Base-by-base conservation (phyloP, 2,329 filamentous ascomycete species). In the Massarina eburnea region DNA sequence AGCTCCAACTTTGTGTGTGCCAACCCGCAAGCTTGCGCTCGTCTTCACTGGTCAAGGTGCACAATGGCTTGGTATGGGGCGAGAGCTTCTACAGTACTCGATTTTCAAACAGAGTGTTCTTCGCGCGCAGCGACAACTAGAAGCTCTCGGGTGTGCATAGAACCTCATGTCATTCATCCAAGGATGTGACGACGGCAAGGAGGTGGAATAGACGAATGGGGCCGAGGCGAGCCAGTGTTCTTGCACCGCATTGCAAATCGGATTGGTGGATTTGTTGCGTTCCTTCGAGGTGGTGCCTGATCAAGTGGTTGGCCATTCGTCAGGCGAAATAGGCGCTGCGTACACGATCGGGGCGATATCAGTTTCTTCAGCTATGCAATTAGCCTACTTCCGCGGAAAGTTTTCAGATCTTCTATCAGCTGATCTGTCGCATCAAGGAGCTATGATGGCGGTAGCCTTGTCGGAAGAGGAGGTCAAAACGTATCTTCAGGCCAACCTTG, bases 41-140 rank as follows among this genome's bases (percentile, higher is more conserved):
- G 53, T 65, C 1, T 68, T 66, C 50, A 68, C 61, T 1, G 65
- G 65, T 1, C 64, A 68, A 48, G 64, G 65, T 8, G 64, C 64
- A 2, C 61, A 66, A 30, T 67, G 55, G 51, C 9, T 35, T 32
- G 44, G 44, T 0, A 66, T 66, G 62, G 62, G 59, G 26, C 18
- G 19, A 19, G 32, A 43, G 22, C 18, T 43, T 8, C n/a, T 37
- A 4, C 20, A 14, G 9, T 58, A 52, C 19, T 19, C 43, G 2
- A 30, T 42, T 1, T 63, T 62, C 39, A 10, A 29, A 1, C 10
- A 43, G 3, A 48, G 44, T 8, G 39, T 62, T 7, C 32, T 21
- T 8, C 17, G 24, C 5, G 19, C 29, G 15, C 27, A 20, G 18
- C 20, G 18, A 4, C 15, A 26, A 8, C 21, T 42, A 3, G 21